Base-by-base conservation (phyloP, 331 rosid species). In the Quercus lobata region DNA sequence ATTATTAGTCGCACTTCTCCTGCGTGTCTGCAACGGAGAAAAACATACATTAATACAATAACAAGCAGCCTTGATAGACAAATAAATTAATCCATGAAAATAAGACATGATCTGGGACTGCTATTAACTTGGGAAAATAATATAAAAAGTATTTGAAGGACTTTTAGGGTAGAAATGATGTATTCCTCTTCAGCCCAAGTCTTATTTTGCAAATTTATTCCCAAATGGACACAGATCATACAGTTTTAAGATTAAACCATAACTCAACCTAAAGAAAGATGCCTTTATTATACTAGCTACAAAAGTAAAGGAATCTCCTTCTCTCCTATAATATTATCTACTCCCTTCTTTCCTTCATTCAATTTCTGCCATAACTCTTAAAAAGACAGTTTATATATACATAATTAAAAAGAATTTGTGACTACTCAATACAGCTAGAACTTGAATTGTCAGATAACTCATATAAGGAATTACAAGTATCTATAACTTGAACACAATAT, bases 1-100 rank as follows among this genome's bases (percentile, higher is more conserved):
- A 94, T 22, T 62, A 94, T 90, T 22, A 90, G 80, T 56, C 89
- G 85, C 27, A 90, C 96, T 88, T 94, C 97, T 66, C 98, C 98
- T 16, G 91, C 96, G 63, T 85, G 74, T 82, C 98, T 94, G 83
- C 80, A 55, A 68, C 27, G 57, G 30, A 25, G 62, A 78, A 65
- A 79, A 25, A 32, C 57, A 17, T 1, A 22, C 2, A 54, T 82
- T 49, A 81, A 7, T 41, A 41, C 14, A 2, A 9, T 41, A 9
- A 41, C 49, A 41, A 41, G 14, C 3, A 41, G 49, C 49, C 14
- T 9, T 41, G 49, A 41, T 57, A 55, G 29, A 77, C 60, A 32
- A 27, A 46, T 41, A 81, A 44, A 62, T 63, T 16, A 57, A 68
- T 35, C 29, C 1, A 71, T 17, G 35, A 6, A 78, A 76, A 77